These are phyloP conservation scores for Ceratocystis diversiconidia DNA, from an alignment of 2,329 filamentous ascomycete genomes.

Conservation along the genomic window DNA sequence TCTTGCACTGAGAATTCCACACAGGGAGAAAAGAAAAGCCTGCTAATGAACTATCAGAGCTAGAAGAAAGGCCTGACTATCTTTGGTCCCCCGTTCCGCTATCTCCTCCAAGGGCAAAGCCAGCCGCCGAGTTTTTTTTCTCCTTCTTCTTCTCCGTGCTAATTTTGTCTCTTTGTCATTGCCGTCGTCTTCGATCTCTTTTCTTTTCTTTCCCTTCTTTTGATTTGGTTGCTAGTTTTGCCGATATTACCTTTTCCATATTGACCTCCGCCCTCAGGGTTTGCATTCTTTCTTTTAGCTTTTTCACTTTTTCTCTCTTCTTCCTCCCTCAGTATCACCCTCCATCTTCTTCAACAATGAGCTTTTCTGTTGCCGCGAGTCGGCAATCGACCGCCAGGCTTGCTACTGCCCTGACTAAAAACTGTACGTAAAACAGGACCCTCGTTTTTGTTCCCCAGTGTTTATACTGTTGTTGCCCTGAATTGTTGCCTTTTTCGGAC, in stretches of 20 bases:
- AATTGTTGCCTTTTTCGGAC: slow-evolving; percentile 2
- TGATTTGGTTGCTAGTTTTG: too few relatives aligned
- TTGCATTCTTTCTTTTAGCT: background rate
- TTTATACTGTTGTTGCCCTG: background rate
- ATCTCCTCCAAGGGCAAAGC: background rate
- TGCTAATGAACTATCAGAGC: background rate
- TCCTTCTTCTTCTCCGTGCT: background rate
- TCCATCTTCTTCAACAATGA: slow-evolving; percentile 17
- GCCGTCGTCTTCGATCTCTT: background rate
- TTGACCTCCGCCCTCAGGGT: too few relatives aligned
- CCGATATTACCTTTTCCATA: too few relatives aligned
- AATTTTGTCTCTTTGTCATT: background rate
- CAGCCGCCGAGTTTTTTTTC: slow-evolving; percentile 1
- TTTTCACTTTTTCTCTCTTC: background rate
- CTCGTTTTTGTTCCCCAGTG: background rate
- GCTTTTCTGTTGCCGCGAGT: slow-evolving; percentile 14
- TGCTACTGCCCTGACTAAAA: background rate
- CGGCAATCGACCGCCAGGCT: slow-evolving; percentile 14
- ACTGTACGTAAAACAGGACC: slow-evolving; percentile 1
- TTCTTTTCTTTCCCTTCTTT: background rate
- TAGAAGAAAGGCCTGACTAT: background rate
- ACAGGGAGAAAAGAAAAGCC: background rate
- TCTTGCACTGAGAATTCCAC: background rate
- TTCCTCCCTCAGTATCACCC: background rate
- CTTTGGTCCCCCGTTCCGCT: background rate